Percentiles rank a stretch among this genome's conserved stretches.
Evolutionary conservation across 345 rosid genomes (phyloP).

Genomic region (Citrus reticulata): DNA sequence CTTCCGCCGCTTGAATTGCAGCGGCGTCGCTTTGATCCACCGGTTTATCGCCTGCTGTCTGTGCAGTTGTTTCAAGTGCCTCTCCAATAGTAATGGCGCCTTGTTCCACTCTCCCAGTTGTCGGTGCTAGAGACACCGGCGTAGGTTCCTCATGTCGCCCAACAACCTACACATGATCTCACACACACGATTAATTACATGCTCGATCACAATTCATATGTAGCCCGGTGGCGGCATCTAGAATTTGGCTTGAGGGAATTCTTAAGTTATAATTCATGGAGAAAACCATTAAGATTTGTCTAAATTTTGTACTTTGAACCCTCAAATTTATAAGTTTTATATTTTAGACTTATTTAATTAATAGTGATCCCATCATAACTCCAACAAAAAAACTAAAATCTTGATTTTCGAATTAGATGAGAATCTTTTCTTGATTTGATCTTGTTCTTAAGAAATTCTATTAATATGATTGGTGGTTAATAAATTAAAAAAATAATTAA

Average conservation of each 20-base stretch:
- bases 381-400: too few species aligned
- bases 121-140: slow-evolving; percentile 28
- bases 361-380: too few species aligned
- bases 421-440: accelerated
- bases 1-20: slow-evolving; percentile 74
- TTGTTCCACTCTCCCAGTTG: slow-evolving; percentile 18
- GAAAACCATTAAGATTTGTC: too few species aligned
- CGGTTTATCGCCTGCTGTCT: slow-evolving; percentile 39
- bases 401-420: too few species aligned
- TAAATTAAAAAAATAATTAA: too few species aligned
- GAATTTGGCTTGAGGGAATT: too few species aligned
- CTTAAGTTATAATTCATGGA: too few species aligned
- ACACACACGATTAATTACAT: too few species aligned
- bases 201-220: background rate
- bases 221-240: background rate
- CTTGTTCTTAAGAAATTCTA: accelerated
- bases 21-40: slow-evolving; percentile 70
- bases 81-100: slow-evolving; percentile 57
- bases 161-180: slow-evolving; percentile 31
- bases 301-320: too few species aligned
- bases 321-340: too few species aligned
- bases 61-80: slow-evolving; percentile 55
- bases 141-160: slow-evolving; percentile 45
- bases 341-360: too few species aligned
- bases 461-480: too few species aligned